Base-by-base conservation (phyloP, 1,139 yeast species). In the Barnettozyma hawaiiensis region DNA sequence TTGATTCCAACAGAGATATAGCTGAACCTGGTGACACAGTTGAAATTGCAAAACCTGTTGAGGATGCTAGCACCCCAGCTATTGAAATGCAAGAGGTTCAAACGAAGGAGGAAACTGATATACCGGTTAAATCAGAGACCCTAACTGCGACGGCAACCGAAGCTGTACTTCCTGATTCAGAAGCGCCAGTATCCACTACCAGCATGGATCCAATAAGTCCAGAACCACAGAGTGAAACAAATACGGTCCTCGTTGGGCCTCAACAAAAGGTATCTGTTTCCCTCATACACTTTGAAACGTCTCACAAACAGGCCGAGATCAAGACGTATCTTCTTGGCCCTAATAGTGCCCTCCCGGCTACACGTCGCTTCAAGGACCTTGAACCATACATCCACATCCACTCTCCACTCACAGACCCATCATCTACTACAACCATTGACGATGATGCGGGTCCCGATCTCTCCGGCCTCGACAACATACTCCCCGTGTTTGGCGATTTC, bases 401-500 rank as follows among this genome's bases (percentile, higher is more conserved):
- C 6, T 33, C 37, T 11, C 26, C 34, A 7, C 38, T 33, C n/a
- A 33, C 41, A 2, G 33, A 37, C 14, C 26, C 35, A 20, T n/a
- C n/a, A n/a, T n/a, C n/a, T n/a, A 4, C 24, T n/a, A 20, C 24
- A 19, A 21, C 26, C 11, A 21, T 32, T 3, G 31, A 23, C 11
- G 27, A 26, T 9, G 32, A 26, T 37, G 40, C 44, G 20, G 31
- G 52, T n/a, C 55, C 58, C 11, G 63, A 61, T 33, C 76, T 77
- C 51, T 75, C 76, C 37, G 73, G 73, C 4, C 64, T 84, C 39
- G 69, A 70, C 34, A 69, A 70, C 34, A 69, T 73, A 41, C 68
- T 82, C 42, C 90, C 90, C 0, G 69, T 74, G 39, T 74, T 84
- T 53, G 92, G 92, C 12, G 77, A 79, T 39, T 73, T 69, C 45